A percentile compares a stretch with the other conserved stretches of the same genome.
Evolutionary conservation across 2,329 filamentous ascomycete species (phyloP).

Genomic region (Talaromyces sp.): DNA sequence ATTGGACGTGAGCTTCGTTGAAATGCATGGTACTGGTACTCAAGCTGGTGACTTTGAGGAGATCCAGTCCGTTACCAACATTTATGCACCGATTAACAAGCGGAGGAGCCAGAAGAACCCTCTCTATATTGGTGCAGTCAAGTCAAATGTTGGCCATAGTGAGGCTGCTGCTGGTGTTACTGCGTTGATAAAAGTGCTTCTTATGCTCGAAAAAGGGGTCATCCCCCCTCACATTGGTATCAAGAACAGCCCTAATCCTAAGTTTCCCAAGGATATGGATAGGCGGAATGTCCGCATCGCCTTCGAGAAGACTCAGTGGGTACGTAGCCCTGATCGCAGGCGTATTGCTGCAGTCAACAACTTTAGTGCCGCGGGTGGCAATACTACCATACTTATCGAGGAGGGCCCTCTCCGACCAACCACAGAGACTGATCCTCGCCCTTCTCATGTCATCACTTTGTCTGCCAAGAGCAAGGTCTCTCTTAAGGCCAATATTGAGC

Average conservation of each 20-base stretch:
- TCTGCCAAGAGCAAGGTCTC: slow-evolving; percentile 51
- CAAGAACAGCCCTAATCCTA: slow-evolving; percentile 45
- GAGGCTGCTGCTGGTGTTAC: slow-evolving; percentile 49
- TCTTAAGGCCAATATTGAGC: slow-evolving; percentile 48
- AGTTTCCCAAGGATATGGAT: slow-evolving; percentile 40
- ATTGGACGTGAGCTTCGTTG: slow-evolving; percentile 74
- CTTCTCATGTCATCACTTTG: slow-evolving; percentile 54
- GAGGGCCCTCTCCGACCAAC: slow-evolving; percentile 35
- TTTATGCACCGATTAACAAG: slow-evolving; percentile 56
- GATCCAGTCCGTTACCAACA: slow-evolving; percentile 69
- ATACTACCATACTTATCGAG: slow-evolving; percentile 51
- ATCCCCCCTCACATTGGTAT: slow-evolving; percentile 37
- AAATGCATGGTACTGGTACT: slow-evolving; percentile 87
- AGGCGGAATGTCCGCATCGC: slow-evolving; percentile 45
- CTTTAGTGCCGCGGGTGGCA: slow-evolving; percentile 64
- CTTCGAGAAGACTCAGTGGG: slow-evolving; percentile 46
- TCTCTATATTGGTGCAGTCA: slow-evolving; percentile 61
- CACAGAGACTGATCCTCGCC: slow-evolving; percentile 48
- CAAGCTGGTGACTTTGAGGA: slow-evolving; percentile 81
- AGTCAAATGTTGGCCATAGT: slow-evolving; percentile 63
- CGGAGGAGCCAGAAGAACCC: slow-evolving; percentile 48
- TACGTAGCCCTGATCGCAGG: slow-evolving; percentile 24
- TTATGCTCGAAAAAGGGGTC: slow-evolving; percentile 26
- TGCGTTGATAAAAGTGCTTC: slow-evolving; percentile 17
- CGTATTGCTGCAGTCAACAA: slow-evolving; percentile 58